phyloP scores from a whole-genome alignment of 805 yeast genomes.

The Cyberlindnera lachancei region DNA sequence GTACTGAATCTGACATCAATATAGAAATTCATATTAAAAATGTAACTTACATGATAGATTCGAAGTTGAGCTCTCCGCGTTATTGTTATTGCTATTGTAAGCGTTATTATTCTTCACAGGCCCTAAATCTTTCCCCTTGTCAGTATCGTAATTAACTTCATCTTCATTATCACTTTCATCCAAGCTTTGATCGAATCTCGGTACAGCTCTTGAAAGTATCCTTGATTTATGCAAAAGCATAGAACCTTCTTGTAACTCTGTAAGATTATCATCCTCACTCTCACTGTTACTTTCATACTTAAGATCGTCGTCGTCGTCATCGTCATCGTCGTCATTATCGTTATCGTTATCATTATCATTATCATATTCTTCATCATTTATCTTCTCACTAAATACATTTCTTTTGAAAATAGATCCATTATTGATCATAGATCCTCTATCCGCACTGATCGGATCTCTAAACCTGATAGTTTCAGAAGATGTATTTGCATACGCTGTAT shows the following conservation, averaged over 20 bases:
- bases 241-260: constrained; percentile 10
- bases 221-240: constrained; percentile 19
- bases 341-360: background rate
- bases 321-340: background rate
- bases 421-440: too few species aligned
- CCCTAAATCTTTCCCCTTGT: too few species aligned
- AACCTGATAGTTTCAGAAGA: constrained; percentile 10
- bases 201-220: constrained; percentile 16
- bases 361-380: background rate
- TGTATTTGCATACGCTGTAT: too few species aligned
- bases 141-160: too few species aligned
- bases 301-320: background rate
- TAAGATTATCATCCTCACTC: background rate
- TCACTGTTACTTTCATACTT: background rate
- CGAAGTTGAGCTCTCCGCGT: constrained; percentile 17
- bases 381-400: background rate
- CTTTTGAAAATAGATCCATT: background rate
- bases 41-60: constrained; percentile 27
- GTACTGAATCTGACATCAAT: background rate
- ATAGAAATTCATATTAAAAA: background rate
- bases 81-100: background rate
- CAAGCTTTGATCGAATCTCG: constrained; percentile 11
- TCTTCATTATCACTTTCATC: constrained; percentile 16
- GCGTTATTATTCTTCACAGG: too few species aligned
- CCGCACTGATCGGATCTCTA: background rate